These are phyloP conservation scores for Penicillium expansum DNA, from an alignment of 2,329 filamentous ascomycete genomes.

Conservation along the genomic window DNA sequence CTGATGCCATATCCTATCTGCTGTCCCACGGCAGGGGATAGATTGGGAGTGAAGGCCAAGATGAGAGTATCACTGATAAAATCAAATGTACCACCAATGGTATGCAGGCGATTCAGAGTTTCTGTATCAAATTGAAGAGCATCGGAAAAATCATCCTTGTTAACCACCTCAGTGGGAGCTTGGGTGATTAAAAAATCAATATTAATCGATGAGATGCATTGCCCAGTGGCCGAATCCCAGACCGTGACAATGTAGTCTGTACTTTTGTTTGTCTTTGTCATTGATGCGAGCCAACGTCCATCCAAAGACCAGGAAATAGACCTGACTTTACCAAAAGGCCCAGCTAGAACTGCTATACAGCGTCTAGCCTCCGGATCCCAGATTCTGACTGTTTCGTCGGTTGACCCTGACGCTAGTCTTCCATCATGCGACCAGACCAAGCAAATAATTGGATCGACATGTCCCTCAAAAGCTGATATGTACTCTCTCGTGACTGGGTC, in stretches of 20 bases:
- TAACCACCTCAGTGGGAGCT: no score
- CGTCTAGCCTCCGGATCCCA: neutral
- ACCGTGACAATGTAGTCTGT: neutral
- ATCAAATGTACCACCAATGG: neutral
- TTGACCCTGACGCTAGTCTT: neutral
- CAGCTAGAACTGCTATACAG: neutral
- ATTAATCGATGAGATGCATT: neutral
- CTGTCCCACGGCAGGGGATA: neutral
- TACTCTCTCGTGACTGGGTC: neutral
- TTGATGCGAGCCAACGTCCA: neutral
- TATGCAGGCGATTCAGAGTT: neutral
- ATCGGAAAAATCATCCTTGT: no score
- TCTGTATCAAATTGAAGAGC: neutral
- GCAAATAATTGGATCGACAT: neutral
- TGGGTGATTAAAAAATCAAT: neutral
- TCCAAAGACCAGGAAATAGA: neutral
- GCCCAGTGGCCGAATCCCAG: neutral
- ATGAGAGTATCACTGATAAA: neutral
- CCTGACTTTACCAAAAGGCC: neutral
- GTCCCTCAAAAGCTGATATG: neutral
- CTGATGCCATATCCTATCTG: neutral
- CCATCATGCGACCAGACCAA: neutral
- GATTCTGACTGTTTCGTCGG: neutral
- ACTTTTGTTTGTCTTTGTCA: neutral
- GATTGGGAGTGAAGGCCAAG: neutral